Evolutionary conservation across 2,329 filamentous ascomycete genomes (phyloP).

Genomic region (Aspergillus pseudonomiae): DNA sequence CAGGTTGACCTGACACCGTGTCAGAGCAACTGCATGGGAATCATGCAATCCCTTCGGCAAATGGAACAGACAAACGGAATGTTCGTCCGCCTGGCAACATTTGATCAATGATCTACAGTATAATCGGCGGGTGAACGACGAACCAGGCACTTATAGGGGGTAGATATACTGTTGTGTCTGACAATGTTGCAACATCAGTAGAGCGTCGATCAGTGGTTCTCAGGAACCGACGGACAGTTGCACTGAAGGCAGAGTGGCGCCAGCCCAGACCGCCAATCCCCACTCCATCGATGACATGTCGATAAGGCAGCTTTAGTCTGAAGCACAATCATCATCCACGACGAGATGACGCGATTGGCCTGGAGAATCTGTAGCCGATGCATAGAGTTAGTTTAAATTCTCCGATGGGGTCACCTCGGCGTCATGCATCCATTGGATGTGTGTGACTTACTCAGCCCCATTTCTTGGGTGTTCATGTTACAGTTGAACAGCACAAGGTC

Average conservation of each 20-base stretch:
- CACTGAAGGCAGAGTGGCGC: neutral
- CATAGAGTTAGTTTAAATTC: neutral
- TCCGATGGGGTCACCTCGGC: neutral
- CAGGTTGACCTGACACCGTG: neutral
- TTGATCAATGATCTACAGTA: neutral
- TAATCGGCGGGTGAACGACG: neutral
- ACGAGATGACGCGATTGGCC: neutral
- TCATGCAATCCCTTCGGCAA: neutral
- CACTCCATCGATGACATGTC: neutral
- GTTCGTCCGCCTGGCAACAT: neutral
- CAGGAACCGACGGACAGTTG: neutral
- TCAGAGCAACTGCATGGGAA: neutral
- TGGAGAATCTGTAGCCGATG: neutral
- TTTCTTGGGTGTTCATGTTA: neutral
- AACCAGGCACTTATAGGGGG: neutral
- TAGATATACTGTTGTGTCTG: neutral
- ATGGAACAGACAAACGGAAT: neutral
- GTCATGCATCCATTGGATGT: neutral
- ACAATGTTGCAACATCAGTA: neutral
- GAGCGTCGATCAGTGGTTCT: neutral
- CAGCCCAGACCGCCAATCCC: neutral
- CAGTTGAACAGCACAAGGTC: neutral
- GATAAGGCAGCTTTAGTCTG: neutral
- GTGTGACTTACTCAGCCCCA: neutral
- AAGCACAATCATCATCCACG: neutral